A percentile compares a stretch with the other conserved stretches of the same genome.
Evolutionary conservation across 2,329 filamentous ascomycete genomes (phyloP).

Genomic region (Clonostachys rosea): DNA sequence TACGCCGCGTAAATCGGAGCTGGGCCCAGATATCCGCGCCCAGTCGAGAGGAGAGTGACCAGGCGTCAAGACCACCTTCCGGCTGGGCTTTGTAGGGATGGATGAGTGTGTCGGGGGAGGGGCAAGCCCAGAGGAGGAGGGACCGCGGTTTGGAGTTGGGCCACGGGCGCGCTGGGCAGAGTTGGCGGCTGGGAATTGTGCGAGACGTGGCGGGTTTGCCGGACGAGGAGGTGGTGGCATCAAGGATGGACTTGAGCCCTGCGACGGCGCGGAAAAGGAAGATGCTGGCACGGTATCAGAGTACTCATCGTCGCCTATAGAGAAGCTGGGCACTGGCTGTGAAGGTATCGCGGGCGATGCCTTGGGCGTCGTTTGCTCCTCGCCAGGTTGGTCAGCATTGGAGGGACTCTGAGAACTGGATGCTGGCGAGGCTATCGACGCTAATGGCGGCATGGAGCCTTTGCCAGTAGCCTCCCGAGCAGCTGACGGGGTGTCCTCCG

Average conservation of each 20-base stretch:
- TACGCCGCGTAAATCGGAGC: conserved; percentile 63
- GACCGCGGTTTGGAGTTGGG: conserved; percentile 34
- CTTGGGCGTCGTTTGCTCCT: conserved; percentile 47
- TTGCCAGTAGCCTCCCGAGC: too few relatives aligned
- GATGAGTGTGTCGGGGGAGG: conserved; percentile 50
- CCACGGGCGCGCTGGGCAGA: conserved; percentile 44
- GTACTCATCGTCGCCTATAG: conserved; percentile 26
- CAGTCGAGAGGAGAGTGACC: conserved; percentile 95
- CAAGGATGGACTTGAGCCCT: conserved; percentile 10
- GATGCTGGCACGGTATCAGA: conserved; percentile 12
- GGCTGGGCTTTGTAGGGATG: conserved; percentile 50
- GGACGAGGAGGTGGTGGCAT: conserved; percentile 23
- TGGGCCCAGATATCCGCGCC: conserved; percentile 69
- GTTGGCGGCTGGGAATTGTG: conserved; percentile 43
- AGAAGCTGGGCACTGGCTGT: conserved; percentile 36
- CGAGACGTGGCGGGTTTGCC: conserved; percentile 20
- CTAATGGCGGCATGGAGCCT: too few relatives aligned
- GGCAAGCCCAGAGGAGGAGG: conserved; percentile 34
- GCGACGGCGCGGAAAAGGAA: conserved; percentile 9
- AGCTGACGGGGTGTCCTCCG: too few relatives aligned
- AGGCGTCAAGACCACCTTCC: conserved; percentile 77
- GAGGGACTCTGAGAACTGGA: too few relatives aligned
- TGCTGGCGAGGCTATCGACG: too few relatives aligned
- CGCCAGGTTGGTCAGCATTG: conserved; percentile 1
- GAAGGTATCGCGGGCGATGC: conserved; percentile 23